Conservation (phyloP, 306 rosid species). For the Cicer arietinum region DNA sequence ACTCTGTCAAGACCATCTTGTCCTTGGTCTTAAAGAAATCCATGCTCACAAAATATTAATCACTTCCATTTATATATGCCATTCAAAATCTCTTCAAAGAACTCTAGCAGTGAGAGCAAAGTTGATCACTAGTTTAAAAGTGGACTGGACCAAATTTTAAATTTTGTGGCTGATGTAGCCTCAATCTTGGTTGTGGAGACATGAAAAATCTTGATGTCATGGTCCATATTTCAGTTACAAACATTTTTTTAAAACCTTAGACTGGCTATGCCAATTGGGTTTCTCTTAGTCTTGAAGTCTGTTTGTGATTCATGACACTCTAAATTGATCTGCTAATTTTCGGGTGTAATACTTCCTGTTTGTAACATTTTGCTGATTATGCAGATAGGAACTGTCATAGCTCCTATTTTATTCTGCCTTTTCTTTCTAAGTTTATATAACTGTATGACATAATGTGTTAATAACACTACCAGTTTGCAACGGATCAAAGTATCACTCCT, state of each 20-base stretch:
- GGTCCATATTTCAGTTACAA: background rate
- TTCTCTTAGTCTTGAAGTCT: background rate
- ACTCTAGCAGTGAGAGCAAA: background rate
- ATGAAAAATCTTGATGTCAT: background rate
- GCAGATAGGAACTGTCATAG: constrained; percentile 2
- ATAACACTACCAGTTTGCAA: constrained; percentile 65
- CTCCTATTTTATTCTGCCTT: constrained; percentile 30
- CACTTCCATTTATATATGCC: background rate
- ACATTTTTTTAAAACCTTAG: background rate
- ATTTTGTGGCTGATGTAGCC: background rate
- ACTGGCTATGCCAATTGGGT: constrained; percentile 20
- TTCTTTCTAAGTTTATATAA: constrained; percentile 4
- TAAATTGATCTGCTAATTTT: constrained; percentile 8
- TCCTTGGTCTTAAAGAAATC: constrained; percentile 23
- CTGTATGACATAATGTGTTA: constrained; percentile 39
- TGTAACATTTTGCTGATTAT: constrained; percentile 7
- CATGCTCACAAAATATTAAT: constrained; percentile 3
- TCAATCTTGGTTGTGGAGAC: background rate
- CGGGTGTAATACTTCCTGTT: background rate
- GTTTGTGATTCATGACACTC: constrained; percentile 15
- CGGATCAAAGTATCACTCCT: constrained; percentile 77
- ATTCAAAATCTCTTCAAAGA: too few species aligned
- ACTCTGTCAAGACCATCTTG: constrained; percentile 3
- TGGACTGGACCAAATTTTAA: constrained; percentile 2
- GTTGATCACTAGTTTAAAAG: constrained; percentile 10